Conservation (phyloP, 2,329 filamentous ascomycete species). For the Botrytis tulipae region DNA sequence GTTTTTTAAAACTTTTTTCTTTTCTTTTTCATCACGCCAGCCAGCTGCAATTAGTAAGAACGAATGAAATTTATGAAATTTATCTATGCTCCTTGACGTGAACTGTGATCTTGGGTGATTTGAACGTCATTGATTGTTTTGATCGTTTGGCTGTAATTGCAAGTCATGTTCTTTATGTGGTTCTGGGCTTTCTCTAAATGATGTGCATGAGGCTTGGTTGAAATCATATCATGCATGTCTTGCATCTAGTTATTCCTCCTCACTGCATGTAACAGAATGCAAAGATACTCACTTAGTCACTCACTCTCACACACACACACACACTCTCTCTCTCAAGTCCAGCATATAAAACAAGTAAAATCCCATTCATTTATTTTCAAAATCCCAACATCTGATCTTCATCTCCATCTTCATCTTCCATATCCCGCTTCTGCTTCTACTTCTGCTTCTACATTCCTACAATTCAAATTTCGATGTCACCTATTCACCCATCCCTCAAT, state of each 20-base stretch:
- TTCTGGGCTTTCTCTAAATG: not conserved
- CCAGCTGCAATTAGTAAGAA: conserved; percentile 34
- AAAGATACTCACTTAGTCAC: not conserved
- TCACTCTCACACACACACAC: too few relatives aligned
- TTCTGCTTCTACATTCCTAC: not conserved
- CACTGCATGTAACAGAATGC: not conserved
- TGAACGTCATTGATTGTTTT: not conserved
- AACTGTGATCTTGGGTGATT: not conserved
- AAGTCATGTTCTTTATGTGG: not conserved
- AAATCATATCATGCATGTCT: not conserved
- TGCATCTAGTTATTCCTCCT: not conserved
- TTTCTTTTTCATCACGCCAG: conserved; percentile 31
- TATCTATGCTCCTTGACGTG: not conserved
- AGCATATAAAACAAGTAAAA: not conserved
- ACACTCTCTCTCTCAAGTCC: not conserved
- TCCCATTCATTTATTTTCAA: not conserved
- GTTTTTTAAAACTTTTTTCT: conserved; percentile 5
- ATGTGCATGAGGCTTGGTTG: not conserved
- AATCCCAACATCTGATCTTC: not conserved
- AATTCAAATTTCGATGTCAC: not conserved
- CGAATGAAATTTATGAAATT: not conserved
- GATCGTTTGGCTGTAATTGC: not conserved
- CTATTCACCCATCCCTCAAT: not conserved
- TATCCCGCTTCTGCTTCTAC: not conserved
- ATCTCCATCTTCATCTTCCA: not conserved